A percentile compares a stretch with the other conserved stretches of the same genome.
These are phyloP conservation scores for Amniculicola lignicola DNA, from an alignment of 495 filamentous ascomycete species.

Conservation along the genomic window DNA sequence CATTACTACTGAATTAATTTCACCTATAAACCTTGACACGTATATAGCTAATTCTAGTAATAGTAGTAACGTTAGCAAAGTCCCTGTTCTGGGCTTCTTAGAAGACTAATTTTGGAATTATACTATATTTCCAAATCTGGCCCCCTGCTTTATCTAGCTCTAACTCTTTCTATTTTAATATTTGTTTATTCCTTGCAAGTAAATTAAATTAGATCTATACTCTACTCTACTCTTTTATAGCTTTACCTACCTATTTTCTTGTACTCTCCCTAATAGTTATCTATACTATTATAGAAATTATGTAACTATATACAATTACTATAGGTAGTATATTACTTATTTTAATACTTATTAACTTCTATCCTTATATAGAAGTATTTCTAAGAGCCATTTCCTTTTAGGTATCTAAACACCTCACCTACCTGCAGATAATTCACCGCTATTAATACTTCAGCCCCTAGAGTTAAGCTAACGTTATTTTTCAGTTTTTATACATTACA, in stretches of 20 bases:
- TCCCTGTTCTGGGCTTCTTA: slow-evolving; percentile 7
- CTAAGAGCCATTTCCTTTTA: slow-evolving; percentile 8
- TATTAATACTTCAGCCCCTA: slow-evolving; percentile 14
- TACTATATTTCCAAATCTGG: slow-evolving; percentile 9
- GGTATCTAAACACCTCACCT: slow-evolving; percentile 15
- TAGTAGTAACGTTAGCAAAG: background rate
- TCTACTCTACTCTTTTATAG: slow-evolving; percentile 8
- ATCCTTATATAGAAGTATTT: slow-evolving; percentile 14
- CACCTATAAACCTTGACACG: background rate
- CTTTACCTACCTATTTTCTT: slow-evolving; percentile 11
- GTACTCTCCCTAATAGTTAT: slow-evolving; percentile 5
- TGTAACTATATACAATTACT: slow-evolving; percentile 5
- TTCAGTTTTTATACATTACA: slow-evolving; percentile 8
- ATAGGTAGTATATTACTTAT: slow-evolving; percentile 11
- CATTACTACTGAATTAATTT: background rate
- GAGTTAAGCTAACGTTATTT: slow-evolving; percentile 12
- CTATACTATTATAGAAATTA: slow-evolving; percentile 12
- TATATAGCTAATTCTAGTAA: slow-evolving; percentile 16
- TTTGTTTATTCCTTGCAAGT: slow-evolving; percentile 1
- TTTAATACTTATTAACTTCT: slow-evolving; percentile 17
- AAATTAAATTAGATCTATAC: slow-evolving; percentile 10
- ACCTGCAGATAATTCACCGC: slow-evolving; percentile 10
- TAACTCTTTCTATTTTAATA: slow-evolving; percentile 14
- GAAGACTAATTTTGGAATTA: slow-evolving; percentile 16
- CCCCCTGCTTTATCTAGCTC: slow-evolving; percentile 4